A percentile compares a stretch with the other conserved stretches of the same genome.
phyloP scores from a whole-genome alignment of 2,329 filamentous ascomycete genomes.

The Lizonia empirigonia region DNA sequence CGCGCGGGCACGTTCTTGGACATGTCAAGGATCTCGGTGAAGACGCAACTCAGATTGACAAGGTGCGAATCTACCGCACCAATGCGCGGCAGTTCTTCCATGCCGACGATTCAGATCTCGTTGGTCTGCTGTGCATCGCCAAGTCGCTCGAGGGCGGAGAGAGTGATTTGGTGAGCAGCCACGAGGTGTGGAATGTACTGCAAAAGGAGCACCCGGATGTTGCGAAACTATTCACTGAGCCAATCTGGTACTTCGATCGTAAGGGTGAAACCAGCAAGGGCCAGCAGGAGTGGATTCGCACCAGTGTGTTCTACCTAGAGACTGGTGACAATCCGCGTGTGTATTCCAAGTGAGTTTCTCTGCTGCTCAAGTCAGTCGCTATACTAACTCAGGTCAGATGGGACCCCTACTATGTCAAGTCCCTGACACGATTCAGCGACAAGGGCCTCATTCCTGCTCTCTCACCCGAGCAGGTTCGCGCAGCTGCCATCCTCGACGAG shows the following conservation, averaged over 20 bases:
- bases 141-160: slow-evolving; percentile 81
- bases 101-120: slow-evolving; percentile 80
- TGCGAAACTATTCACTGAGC: slow-evolving; percentile 73
- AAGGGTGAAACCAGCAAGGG: slow-evolving; percentile 81
- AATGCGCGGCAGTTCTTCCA: slow-evolving; percentile 87
- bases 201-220: slow-evolving; percentile 78
- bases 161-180: slow-evolving; percentile 77
- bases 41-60: slow-evolving; percentile 79
- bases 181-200: slow-evolving; percentile 81
- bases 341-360: slow-evolving; percentile 67
- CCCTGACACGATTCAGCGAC: slow-evolving; percentile 75
- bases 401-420: slow-evolving; percentile 87
- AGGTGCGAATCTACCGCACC: slow-evolving; percentile 88
- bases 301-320: slow-evolving; percentile 78
- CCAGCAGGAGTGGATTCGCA: slow-evolving; percentile 74
- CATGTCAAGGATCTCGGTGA: slow-evolving; percentile 90
- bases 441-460: slow-evolving; percentile 74
- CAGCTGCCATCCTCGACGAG: slow-evolving; percentile 72
- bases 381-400: slow-evolving; percentile 54
- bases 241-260: slow-evolving; percentile 90
- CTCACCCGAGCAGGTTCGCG: slow-evolving; percentile 70
- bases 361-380: background rate
- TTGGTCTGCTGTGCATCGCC: slow-evolving; percentile 81
- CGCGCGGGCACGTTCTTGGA: slow-evolving; percentile 80
- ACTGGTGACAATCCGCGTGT: slow-evolving; percentile 68